Evolutionary conservation across 176 grass and related monocot genomes (phyloP), one percentile per base, ranked within the genome.

Genomic region (Hsuehochloa calcarea): DNA sequence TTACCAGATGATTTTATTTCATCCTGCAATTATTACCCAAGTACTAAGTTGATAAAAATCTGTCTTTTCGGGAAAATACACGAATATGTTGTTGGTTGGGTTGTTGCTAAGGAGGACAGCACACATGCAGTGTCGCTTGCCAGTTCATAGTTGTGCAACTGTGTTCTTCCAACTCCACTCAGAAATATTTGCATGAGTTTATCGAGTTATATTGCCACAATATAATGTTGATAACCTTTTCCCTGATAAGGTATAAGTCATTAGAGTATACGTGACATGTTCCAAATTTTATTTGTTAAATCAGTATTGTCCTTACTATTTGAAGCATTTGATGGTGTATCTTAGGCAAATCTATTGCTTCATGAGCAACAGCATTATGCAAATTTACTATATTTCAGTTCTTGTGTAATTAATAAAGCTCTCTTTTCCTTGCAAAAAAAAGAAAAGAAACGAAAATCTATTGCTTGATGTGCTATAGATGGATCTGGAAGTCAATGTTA

Each of bases 131-230:
- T 59, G 15, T 3, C 20, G n/a, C 13, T n/a, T 80, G 54, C 22
- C 8, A 72, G 7, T 61, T 74, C 16, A 58, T 44, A n/a, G 51
- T 85, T 77, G 22, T 59, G 17, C 10, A 54, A 34, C 3, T 68
- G 10, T 29, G 5, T 69, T 69, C 43, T 40, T 40, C 12, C 17
- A n/a, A 45, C 26, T 66, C 49, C 66, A 10, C 38, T 60, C 23
- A 85, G 34, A 85, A 69, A 78, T 60, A 43, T 37, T 78, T 70
- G 25, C 43, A 70, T 35, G 47, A 76, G 8, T 56, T 78, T 70
- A 78, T 78, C 25, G 3, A 9, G 47, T 50, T 49, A 59, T 1
- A 19, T 85, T 6, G 55, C 58, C 59, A 9, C 14, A 50, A 15
- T 19, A 16, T 66, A 75, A 56, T 52, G 5, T 27, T 85, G 45